Evolutionary conservation across 2,329 filamentous ascomycete species (phyloP).

Genomic region (Xylaria sp.): DNA sequence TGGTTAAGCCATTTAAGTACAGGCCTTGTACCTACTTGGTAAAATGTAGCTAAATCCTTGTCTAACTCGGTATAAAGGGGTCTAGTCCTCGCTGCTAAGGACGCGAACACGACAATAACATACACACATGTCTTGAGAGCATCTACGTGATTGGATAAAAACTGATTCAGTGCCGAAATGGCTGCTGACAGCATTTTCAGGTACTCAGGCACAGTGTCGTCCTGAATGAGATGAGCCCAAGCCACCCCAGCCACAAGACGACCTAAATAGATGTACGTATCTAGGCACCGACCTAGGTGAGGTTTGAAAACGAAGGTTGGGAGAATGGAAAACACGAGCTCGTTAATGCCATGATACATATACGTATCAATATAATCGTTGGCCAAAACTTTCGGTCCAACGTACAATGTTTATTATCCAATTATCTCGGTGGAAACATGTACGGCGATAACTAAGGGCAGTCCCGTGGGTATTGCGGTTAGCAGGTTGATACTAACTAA

Average conservation of each 20-base stretch:
- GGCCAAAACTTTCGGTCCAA: not conserved
- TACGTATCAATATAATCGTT: not conserved
- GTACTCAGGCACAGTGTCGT: not conserved
- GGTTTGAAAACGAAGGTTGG: not conserved
- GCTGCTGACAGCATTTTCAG: conserved; percentile 1
- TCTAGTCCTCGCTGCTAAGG: not conserved
- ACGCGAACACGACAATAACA: not conserved
- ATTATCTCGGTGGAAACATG: not conserved
- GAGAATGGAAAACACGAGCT: not conserved
- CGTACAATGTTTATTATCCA: not conserved
- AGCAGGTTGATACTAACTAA: not conserved
- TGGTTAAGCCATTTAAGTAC: not conserved
- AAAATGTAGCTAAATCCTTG: too few relatives aligned
- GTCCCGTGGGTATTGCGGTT: not conserved
- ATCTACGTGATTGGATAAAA: not conserved
- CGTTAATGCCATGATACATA: not conserved
- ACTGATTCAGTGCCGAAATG: not conserved
- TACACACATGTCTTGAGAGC: not conserved
- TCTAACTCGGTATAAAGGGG: too few relatives aligned
- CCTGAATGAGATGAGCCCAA: not conserved
- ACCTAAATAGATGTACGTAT: not conserved
- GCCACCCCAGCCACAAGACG: not conserved
- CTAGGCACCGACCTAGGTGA: not conserved
- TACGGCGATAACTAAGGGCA: not conserved
- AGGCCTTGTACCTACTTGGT: not conserved